phyloP scores from a whole-genome alignment of 495 filamentous ascomycete species.

The Penicillium herquei region DNA sequence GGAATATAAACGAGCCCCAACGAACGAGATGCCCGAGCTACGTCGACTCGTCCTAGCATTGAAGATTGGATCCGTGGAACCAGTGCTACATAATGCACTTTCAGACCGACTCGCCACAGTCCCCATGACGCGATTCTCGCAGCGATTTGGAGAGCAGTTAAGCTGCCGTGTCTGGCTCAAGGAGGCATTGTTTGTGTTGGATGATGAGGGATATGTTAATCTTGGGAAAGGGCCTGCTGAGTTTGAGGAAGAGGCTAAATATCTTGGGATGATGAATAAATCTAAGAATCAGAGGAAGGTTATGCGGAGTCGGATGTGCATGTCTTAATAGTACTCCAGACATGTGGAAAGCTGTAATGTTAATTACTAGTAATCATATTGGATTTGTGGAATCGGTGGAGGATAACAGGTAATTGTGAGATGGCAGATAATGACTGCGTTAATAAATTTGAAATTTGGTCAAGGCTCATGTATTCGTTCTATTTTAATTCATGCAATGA shows the following conservation, averaged over 20 bases:
- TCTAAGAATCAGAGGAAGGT: slow-evolving; percentile 7
- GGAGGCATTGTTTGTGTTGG: slow-evolving; percentile 25
- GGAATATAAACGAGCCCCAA: slow-evolving; percentile 15
- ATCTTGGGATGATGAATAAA: slow-evolving; percentile 18
- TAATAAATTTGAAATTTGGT: not conserved
- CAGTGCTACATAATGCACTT: slow-evolving; percentile 19
- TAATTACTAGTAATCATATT: too few species aligned
- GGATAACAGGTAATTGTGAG: too few species aligned
- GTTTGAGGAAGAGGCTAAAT: slow-evolving; percentile 23
- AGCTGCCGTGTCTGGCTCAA: slow-evolving; percentile 27
- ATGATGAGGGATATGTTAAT: slow-evolving; percentile 27
- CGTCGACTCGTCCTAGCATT: slow-evolving; percentile 16
- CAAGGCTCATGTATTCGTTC: not conserved
- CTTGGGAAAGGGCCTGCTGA: slow-evolving; percentile 9
- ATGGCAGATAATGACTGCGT: not conserved
- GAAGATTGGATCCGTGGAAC: slow-evolving; percentile 20
- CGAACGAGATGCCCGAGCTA: not conserved
- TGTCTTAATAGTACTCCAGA: not conserved
- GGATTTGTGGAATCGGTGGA: too few species aligned
- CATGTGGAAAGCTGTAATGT: too few species aligned
- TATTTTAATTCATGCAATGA: slow-evolving; percentile 6
- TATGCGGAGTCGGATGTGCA: slow-evolving; percentile 6
- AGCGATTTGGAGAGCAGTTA: slow-evolving; percentile 18
- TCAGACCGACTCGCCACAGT: slow-evolving; percentile 13
- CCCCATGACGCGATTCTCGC: slow-evolving; percentile 17